Evolutionary conservation across 1,139 yeast genomes (phyloP).

Genomic region (Yamadazyma dendronema): DNA sequence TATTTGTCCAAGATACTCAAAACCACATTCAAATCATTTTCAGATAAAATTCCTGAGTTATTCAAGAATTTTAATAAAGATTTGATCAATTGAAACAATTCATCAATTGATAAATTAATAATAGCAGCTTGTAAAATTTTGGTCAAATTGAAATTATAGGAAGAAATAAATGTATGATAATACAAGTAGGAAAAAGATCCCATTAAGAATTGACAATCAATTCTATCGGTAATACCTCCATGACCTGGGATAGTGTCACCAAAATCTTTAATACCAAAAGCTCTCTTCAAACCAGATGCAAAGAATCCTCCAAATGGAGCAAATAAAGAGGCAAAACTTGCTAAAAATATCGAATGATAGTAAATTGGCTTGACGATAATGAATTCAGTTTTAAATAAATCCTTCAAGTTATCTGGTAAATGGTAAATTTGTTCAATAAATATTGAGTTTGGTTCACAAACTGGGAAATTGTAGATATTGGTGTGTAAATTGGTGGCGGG

Average conservation of each 20-base stretch:
- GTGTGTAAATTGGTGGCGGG: slow-evolving; percentile 73
- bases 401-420: slow-evolving; percentile 67
- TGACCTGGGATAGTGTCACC: slow-evolving; percentile 64
- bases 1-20: slow-evolving; percentile 28
- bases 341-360: slow-evolving; percentile 80
- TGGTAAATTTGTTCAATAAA: slow-evolving; percentile 77
- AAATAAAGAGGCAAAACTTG: slow-evolving; percentile 92
- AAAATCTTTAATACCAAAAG: slow-evolving; percentile 72
- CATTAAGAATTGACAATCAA: slow-evolving; percentile 97
- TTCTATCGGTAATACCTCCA: slow-evolving; percentile 96
- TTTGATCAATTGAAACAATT: slow-evolving; percentile 61
- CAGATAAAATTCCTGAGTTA: slow-evolving; percentile 49
- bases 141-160: slow-evolving; percentile 68
- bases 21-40: slow-evolving; percentile 26
- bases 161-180: slow-evolving; percentile 86
- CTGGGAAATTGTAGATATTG: slow-evolving; percentile 43
- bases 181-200: slow-evolving; percentile 92
- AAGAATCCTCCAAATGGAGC: slow-evolving; percentile 99
- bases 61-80: slow-evolving; percentile 63
- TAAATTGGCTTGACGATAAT: slow-evolving; percentile 80
- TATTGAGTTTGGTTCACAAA: slow-evolving; percentile 85
- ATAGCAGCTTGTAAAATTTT: slow-evolving; percentile 73
- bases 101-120: slow-evolving; percentile 64
- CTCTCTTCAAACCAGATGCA: slow-evolving; percentile 94
- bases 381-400: slow-evolving; percentile 25